A percentile compares a stretch with the other conserved stretches of the same genome.
Evolutionary conservation across 169 alveolate genomes (phyloP).

Genomic region (Plasmodium vinckei): DNA sequence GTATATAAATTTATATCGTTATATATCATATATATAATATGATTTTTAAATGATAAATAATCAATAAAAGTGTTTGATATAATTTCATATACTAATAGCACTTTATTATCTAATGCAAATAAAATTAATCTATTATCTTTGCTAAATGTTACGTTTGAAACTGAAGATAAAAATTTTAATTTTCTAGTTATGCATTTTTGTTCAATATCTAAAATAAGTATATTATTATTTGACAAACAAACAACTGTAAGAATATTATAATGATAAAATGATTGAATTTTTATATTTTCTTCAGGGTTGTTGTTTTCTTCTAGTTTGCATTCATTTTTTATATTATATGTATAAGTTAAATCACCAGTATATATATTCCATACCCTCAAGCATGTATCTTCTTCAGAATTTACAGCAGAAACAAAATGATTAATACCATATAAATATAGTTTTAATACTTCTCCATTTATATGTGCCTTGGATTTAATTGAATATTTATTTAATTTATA

Average conservation of each 20-base stretch:
- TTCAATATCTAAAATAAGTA: conserved; percentile 45
- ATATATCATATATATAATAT: conserved; percentile 33
- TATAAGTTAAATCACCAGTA: conserved; percentile 37
- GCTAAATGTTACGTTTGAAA: conserved; percentile 54
- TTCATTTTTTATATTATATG: conserved; percentile 32
- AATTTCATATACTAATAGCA: conserved; percentile 52
- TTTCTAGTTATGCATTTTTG: conserved; percentile 60
- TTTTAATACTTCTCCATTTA: conserved; percentile 47
- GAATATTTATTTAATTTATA: conserved; percentile 72
- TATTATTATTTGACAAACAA: conserved; percentile 48
- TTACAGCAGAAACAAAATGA: conserved; percentile 62
- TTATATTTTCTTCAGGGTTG: background rate
- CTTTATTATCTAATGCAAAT: conserved; percentile 42
- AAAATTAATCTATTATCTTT: conserved; percentile 61
- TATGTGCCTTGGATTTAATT: conserved; percentile 55
- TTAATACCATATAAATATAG: conserved; percentile 43
- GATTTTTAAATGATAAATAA: conserved; percentile 34
- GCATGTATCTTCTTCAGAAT: conserved; percentile 26
- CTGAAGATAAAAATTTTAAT: conserved; percentile 29
- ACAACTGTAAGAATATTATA: conserved; percentile 54
- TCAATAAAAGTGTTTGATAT: conserved; percentile 65
- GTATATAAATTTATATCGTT: conserved; percentile 59
- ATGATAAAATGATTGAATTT: conserved; percentile 28
- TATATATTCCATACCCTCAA: conserved; percentile 66
- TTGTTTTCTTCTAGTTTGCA: background rate